Base-by-base conservation (phyloP, 2,329 filamentous ascomycete genomes). In the Diaporthe australafricana region DNA sequence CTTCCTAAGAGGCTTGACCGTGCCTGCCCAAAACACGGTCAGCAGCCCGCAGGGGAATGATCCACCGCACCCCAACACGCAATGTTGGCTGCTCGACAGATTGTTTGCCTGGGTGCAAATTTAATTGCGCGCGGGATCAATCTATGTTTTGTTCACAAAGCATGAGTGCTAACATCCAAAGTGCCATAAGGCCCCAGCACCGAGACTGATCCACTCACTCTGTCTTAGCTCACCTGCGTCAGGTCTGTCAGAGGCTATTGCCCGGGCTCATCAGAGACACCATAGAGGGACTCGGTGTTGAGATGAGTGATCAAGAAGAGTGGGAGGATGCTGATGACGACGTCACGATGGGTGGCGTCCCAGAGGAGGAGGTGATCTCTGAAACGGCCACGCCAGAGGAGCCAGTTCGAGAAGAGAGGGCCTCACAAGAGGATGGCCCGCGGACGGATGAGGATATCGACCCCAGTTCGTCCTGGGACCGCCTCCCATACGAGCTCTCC, bases 401-500 rank as follows among this genome's bases (percentile, higher is more conserved):
- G 65, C 25, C 32, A 27, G 20, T 42, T n/a, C 38, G 14, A 55
- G 17, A 32, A 40, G 22, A 25, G 35, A 52, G 20, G 9, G 17
- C 48, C 22, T 8, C 9, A 22, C 48, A 16, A 5, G 45, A 8
- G 2, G 53, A 48, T 5, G 30, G 22, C 4, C 35, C 42, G 12
- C 30, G 38, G 40, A 50, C 22, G 27, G 66, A 69, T 12, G 53
- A 60, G 53, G 53, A 60, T 5, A 42, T 40, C 30, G 50, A 60
- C 42, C 42, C 53, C 3, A 69, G 47, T n/a, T 35, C 25, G 16
- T 60, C 68, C 68, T 73, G 71, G 71, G 71, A 68, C 5, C 65
- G 62, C 25, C 45, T 73, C 27, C 71, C 71, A 11, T 71, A 67
- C 22, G 74, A 75, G 68, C 70, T 75, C 38, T 69, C 70, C 52